phyloP scores from a whole-genome alignment of 768 basidiomycete species.

The Amanita fuliginea region DNA sequence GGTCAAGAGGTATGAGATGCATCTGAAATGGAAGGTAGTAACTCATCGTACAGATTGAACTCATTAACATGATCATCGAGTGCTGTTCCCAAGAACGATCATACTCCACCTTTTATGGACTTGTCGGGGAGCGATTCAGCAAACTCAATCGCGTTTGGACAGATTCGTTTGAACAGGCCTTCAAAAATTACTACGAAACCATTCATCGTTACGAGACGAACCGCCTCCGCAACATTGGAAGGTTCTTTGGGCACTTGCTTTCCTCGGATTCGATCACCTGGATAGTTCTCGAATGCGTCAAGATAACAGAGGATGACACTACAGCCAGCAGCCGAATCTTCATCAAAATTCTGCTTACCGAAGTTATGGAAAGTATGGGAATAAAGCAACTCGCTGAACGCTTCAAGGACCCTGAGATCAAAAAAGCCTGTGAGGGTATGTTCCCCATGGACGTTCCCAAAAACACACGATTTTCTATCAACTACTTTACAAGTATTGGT shows the following conservation, averaged over 20 bases:
- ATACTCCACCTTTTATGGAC: constrained; percentile 94
- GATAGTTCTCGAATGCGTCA: constrained; percentile 74
- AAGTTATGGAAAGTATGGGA: constrained; percentile 93
- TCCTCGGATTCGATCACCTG: constrained; percentile 85
- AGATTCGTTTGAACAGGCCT: constrained; percentile 79
- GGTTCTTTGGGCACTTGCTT: constrained; percentile 91
- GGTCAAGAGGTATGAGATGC: constrained; percentile 74
- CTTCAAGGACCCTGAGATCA: constrained; percentile 82
- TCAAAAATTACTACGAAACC: constrained; percentile 84
- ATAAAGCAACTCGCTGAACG: constrained; percentile 77
- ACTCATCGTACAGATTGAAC: constrained; percentile 56
- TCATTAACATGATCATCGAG: constrained; percentile 98
- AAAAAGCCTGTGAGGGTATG: constrained; percentile 63
- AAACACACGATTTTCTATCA: constrained; percentile 93
- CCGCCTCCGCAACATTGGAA: constrained; percentile 90
- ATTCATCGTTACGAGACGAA: constrained; percentile 99
- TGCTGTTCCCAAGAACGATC: constrained; percentile 99
- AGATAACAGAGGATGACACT: constrained; percentile 96
- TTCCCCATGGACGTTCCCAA: constrained; percentile 97
- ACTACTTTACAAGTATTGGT: constrained; percentile 95
- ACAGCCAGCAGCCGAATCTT: constrained; percentile 96
- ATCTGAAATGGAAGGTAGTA: not conserved
- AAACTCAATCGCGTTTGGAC: constrained; percentile 95
- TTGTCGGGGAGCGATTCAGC: constrained; percentile 92
- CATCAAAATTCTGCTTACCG: constrained; percentile 91